Base-by-base conservation (phyloP, 495 filamentous ascomycete species). In the Aspergillus biplanus region DNA sequence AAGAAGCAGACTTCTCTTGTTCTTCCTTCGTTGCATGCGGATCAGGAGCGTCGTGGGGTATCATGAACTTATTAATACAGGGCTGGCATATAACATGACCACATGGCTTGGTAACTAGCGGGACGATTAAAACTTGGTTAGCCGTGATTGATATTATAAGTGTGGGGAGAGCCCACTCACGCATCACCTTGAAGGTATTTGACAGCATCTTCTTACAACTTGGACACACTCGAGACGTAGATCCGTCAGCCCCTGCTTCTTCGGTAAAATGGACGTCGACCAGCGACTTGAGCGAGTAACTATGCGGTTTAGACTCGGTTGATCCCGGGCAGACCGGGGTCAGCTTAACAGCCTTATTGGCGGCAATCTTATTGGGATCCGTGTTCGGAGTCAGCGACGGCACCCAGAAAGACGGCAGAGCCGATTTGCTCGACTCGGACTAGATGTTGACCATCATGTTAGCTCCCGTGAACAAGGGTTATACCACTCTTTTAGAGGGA, bases 321-420 rank as follows among this genome's bases (percentile, higher is more conserved):
- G 92, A 91, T 0, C 87, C 90, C 0, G 95, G 95, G 65, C 95
- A 99, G 3, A 90, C 77, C 3, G 95, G 93, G 18, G 84, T 82
- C 62, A 85, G 75, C 69, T 96, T 97, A 53, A 80, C 70, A 37
- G 87, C 80, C 71, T 88, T 91, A 27, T 81, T 82, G 9, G 79
- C 72, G 5, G 74, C 70, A 52, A 80, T 77, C 53, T 83, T 81
- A 62, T 78, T 75, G 3, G 72, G 71, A 64, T 89, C 80, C 12
- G 74, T 80, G 7, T 54, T 67, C n/a, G 94, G 92, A 0, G 91
- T 95, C 34, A 96, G 79, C 1, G 90, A 90, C 0, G 95, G 94
- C 0, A 96, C 89, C 95, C 95, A 99, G 79, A 98, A 98, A 4
- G 93, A 95, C 0, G 92, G 92, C 0, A 97, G 77, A n/a, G 85